These are phyloP conservation scores for Poronia punctata DNA, from an alignment of 495 filamentous ascomycete species.

Conservation along the genomic window DNA sequence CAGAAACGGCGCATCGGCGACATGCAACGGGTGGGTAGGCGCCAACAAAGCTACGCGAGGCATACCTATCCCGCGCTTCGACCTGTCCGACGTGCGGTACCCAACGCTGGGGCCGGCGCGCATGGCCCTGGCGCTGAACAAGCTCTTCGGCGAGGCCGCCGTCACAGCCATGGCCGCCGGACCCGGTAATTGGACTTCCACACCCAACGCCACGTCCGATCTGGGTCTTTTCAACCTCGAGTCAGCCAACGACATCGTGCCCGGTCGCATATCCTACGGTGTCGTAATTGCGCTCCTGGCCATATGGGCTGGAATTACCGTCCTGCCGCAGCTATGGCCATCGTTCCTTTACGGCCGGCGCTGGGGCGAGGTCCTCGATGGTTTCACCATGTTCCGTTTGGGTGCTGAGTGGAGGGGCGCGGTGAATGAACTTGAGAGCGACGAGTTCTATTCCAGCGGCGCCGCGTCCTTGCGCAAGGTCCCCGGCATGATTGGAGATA, in stretches of 20 bases:
- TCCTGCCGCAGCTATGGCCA: too few species aligned
- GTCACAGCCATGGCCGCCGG: slow-evolving; percentile 1
- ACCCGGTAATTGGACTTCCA: too few species aligned
- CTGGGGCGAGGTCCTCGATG: background rate
- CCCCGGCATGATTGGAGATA: background rate
- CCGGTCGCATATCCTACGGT: too few species aligned
- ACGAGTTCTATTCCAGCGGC: background rate
- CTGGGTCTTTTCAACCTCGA: too few species aligned
- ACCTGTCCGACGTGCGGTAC: background rate
- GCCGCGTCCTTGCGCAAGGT: background rate
- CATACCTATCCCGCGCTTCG: slow-evolving; percentile 1
- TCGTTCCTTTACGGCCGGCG: slow-evolving; percentile 1
- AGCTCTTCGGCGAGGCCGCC: slow-evolving; percentile 4
- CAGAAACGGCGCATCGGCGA: background rate
- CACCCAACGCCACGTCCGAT: too few species aligned
- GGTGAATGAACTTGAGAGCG: background rate
- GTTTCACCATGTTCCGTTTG: slow-evolving; percentile 1
- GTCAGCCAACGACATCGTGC: too few species aligned
- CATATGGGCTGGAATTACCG: too few species aligned
- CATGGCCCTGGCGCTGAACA: slow-evolving; percentile 3
- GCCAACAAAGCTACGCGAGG: slow-evolving; percentile 3
- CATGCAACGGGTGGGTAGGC: slow-evolving; percentile 1
- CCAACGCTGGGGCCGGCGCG: slow-evolving; percentile 2
- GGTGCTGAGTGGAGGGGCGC: background rate
- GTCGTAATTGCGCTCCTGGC: too few species aligned